Evolutionary conservation across 345 rosid genomes (phyloP).

Genomic region (Salix suchowensis): DNA sequence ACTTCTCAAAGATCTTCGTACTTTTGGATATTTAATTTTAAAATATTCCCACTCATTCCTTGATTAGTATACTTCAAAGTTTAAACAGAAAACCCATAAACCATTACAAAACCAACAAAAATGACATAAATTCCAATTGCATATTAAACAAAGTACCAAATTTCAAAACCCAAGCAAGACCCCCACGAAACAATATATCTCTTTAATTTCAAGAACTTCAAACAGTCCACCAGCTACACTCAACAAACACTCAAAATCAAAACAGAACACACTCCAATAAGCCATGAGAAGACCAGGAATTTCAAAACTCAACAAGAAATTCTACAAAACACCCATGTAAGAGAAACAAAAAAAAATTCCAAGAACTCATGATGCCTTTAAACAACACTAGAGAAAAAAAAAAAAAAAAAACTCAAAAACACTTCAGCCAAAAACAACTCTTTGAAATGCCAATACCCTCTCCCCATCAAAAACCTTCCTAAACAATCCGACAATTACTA

Average conservation of each 20-base stretch:
- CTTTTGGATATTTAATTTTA: neutral
- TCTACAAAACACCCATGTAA: neutral
- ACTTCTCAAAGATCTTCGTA: neutral
- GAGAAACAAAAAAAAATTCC: neutral
- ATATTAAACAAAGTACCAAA: neutral
- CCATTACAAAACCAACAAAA: neutral
- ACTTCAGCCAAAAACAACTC: neutral
- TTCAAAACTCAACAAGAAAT: neutral
- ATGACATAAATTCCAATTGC: neutral
- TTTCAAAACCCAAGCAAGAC: neutral
- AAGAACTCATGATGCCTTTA: neutral
- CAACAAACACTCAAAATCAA: neutral
- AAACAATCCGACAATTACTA: neutral
- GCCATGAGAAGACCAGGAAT: neutral
- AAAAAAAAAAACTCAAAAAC: neutral
- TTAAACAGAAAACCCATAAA: neutral
- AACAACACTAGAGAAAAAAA: neutral
- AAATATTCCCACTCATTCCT: neutral
- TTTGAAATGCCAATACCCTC: neutral
- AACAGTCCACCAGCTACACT: neutral
- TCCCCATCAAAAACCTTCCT: neutral
- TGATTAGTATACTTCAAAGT: neutral
- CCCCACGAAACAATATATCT: neutral
- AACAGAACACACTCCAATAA: neutral
- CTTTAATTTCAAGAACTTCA: neutral